Base-by-base conservation (phyloP, 2,329 filamentous ascomycete genomes). In the Allantophomopsis cytisporea region DNA sequence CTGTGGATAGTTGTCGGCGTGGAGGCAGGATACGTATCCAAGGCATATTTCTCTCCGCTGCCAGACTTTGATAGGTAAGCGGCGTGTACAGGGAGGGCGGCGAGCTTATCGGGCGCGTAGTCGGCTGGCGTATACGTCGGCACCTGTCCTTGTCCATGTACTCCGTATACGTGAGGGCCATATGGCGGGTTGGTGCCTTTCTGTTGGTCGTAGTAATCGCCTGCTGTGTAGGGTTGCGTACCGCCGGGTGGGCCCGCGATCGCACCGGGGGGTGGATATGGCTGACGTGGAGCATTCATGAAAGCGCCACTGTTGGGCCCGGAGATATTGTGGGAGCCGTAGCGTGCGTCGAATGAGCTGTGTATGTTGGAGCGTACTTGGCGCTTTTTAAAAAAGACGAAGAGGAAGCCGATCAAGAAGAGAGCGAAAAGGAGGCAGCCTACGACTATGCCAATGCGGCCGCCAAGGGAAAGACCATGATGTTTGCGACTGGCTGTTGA, bases 361-460 rank as follows among this genome's bases (percentile, higher is more conserved):
- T 28, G 23, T 3, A 28, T 12, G 14, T 45, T 48, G n/a, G 41
- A 30, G 8, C 53, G 43, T 11, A 15, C 18, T 23, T 44, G 42
- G 8, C 42, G 43, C 39, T 45, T 52, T 11, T 44, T 41, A 13
- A 37, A 21, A 21, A 41, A 51, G 10, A 52, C 33, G 37, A 49
- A 45, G 3, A 38, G n/a, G 15, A 42, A 39, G 21, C 39, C 43
- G n/a, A 44, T 7, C 2, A 35, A 5, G 18, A 46, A 28, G 31
- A 53, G 20, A 11, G 50, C 15, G 1, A 51, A 7, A 2, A 44
- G 37, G 8, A 14, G 39, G 18, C 42, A 33, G n/a, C 38, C 47
- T 8, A 55, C 42, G 13, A 43, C 43, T 15, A 54, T 51, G 2
- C 52, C 53, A 32, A 53, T 47, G 12, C 54, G 51, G 7, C 45